A percentile compares a stretch with the other conserved stretches of the same genome.
Evolutionary conservation across 1,284 basidiomycete genomes (phyloP).

Genomic region (Sporisorium sorghi): DNA sequence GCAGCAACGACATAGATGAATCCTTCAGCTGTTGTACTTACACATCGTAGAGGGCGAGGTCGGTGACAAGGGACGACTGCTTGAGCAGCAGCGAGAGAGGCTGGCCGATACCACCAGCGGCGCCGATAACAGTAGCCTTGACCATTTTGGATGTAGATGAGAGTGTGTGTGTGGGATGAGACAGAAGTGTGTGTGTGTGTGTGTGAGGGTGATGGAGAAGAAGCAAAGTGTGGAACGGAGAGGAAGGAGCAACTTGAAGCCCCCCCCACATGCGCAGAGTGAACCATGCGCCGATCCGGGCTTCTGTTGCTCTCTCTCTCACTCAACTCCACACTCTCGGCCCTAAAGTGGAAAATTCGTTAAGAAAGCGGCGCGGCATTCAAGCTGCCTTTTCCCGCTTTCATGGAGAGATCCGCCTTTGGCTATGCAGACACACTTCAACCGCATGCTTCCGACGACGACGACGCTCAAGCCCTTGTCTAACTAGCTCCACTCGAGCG

Average conservation of each 20-base stretch:
- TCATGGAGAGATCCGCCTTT: conserved; percentile 28
- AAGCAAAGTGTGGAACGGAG: conserved; percentile 1
- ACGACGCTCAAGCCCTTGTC: too few species aligned
- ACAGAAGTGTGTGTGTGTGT: neutral
- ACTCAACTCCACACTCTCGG: conserved; percentile 10
- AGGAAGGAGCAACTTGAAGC: neutral
- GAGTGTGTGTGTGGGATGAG: neutral
- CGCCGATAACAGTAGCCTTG: conserved; percentile 68
- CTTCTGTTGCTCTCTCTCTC: conserved; percentile 1
- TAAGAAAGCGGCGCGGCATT: conserved; percentile 6
- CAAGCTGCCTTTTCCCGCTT: neutral
- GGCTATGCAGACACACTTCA: neutral
- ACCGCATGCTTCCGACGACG: conserved; percentile 12
- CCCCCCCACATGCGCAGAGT: neutral
- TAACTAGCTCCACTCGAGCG: neutral
- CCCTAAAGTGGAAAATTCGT: neutral
- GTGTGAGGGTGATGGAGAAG: conserved; percentile 15
- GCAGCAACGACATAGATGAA: neutral
- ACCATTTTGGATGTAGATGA: conserved; percentile 49
- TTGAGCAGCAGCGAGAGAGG: conserved; percentile 91
- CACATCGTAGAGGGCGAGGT: conserved; percentile 92
- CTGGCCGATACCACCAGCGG: conserved; percentile 75
- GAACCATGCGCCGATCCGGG: conserved; percentile 10
- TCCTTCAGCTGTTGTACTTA: conserved; percentile 75
- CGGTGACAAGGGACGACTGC: conserved; percentile 78